A percentile compares a stretch with the other conserved stretches of the same genome.
Evolutionary conservation across 805 yeast genomes (phyloP).

Genomic region (Lipomyces orientalis): DNA sequence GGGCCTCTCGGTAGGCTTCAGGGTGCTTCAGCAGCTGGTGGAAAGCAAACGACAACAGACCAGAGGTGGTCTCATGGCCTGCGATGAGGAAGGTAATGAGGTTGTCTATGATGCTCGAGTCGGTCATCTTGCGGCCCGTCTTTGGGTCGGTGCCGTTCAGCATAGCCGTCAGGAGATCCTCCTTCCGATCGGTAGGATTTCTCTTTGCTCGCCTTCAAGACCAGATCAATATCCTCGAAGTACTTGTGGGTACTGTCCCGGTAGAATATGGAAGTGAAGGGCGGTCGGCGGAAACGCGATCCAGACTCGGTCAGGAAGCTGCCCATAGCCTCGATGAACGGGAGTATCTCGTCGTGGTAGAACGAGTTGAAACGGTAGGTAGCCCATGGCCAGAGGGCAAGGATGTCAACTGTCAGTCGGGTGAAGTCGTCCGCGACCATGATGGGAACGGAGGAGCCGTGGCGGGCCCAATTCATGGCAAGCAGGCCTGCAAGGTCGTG

Average conservation of each 20-base stretch:
- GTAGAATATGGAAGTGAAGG: slow-evolving; percentile 7
- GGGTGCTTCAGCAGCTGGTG: slow-evolving; percentile 5
- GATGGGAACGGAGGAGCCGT: slow-evolving; percentile 6
- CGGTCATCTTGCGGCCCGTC: slow-evolving; percentile 2
- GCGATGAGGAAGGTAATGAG: slow-evolving; percentile 10
- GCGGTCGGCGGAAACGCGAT: slow-evolving; percentile 5
- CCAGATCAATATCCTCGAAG: slow-evolving; percentile 1
- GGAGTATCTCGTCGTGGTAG: slow-evolving; percentile 8
- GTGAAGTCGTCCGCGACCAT: slow-evolving; percentile 9
- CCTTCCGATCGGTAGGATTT: slow-evolving; percentile 1
- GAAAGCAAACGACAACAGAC: slow-evolving; percentile 11
- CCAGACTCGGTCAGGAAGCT: slow-evolving; percentile 10
- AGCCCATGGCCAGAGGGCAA: slow-evolving; percentile 11
- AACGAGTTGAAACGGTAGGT: slow-evolving; percentile 9
- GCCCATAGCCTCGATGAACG: slow-evolving; percentile 9
- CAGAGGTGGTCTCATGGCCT: slow-evolving; percentile 10
- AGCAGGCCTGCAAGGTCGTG: slow-evolving; percentile 9
- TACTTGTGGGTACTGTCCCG: slow-evolving; percentile 4
- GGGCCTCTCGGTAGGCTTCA: slow-evolving; percentile 7
- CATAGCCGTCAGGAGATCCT: slow-evolving; percentile 8
- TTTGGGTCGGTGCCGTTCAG: slow-evolving; percentile 9
- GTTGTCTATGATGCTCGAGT: slow-evolving; percentile 8
- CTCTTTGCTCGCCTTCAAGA: slow-evolving; percentile 8
- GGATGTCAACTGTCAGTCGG: slow-evolving; percentile 5
- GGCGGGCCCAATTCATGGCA: slow-evolving; percentile 8